These are phyloP conservation scores for Rutstroemia sp. DNA, from an alignment of 2,329 filamentous ascomycete species.

Conservation along the genomic window DNA sequence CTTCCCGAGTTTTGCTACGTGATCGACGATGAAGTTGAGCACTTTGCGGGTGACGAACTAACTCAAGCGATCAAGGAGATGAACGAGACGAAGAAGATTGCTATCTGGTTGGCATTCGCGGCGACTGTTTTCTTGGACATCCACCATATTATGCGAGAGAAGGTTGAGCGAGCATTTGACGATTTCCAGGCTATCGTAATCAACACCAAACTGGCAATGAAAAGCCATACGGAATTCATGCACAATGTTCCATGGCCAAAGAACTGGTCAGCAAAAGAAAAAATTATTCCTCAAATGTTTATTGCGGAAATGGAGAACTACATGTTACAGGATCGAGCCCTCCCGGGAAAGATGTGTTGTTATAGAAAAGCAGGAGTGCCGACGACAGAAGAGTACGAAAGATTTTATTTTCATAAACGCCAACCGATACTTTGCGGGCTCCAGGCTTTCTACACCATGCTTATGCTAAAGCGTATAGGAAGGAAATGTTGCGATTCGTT, in stretches of 20 bases:
- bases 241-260: neutral
- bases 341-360: neutral
- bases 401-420: conserved; percentile 10
- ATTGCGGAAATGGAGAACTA: neutral
- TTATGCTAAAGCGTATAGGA: neutral
- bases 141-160: conserved; percentile 4
- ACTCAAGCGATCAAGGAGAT: conserved; percentile 9
- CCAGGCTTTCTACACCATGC: conserved; percentile 1
- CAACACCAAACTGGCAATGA: neutral
- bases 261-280: conserved; percentile 1
- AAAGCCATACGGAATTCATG: conserved; percentile 1
- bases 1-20: conserved; percentile 10
- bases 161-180: neutral
- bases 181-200: neutral
- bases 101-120: conserved; percentile 14
- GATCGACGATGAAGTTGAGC: neutral
- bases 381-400: neutral
- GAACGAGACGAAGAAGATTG: conserved; percentile 6
- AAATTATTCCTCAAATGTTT: neutral
- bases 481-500: neutral
- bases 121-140: conserved; percentile 11
- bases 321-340: conserved; percentile 1
- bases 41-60: conserved; percentile 8
- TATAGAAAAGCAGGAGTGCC: neutral
- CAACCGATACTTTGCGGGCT: conserved; percentile 14